These are phyloP conservation scores for Flaveria brownii DNA, from an alignment of 129 eudicot genomes.

Conservation along the genomic window DNA sequence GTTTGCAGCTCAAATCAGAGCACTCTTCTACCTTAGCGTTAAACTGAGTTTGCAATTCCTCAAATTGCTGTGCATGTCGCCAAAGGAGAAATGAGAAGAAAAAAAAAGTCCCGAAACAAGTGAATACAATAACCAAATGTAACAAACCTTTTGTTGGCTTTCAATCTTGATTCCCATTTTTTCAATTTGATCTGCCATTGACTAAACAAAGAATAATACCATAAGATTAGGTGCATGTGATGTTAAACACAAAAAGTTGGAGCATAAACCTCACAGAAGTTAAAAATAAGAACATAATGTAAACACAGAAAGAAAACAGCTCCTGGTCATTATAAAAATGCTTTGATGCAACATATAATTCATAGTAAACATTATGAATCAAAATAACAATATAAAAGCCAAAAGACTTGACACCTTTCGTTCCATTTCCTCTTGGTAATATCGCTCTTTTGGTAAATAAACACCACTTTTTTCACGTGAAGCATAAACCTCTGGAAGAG, in stretches of 20 bases:
- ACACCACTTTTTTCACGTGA: constrained; percentile 98
- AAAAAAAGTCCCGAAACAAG: neutral
- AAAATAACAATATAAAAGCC: neutral
- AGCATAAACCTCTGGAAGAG: constrained; percentile 78
- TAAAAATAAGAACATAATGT: neutral
- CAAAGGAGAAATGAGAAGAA: neutral
- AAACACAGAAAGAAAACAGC: constrained; percentile 1
- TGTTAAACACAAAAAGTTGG: neutral
- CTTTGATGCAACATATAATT: neutral
- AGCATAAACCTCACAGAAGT: neutral
- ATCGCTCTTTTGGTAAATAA: constrained; percentile 93
- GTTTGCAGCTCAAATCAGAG: constrained; percentile 57
- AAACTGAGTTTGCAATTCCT: constrained; percentile 10
- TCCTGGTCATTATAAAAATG: neutral
- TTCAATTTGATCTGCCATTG: constrained; percentile 24
- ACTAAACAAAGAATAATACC: constrained; percentile 10
- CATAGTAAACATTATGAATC: neutral
- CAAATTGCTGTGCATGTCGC: constrained; percentile 14
- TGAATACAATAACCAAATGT: neutral
- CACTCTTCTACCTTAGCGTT: constrained; percentile 59
- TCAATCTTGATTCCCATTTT: constrained; percentile 62
- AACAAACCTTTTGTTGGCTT: constrained; percentile 16
- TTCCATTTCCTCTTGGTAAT: constrained; percentile 94
- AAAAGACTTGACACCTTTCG: constrained; percentile 57
- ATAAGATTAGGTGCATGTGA: neutral